These are phyloP conservation scores for Pichia sp. DNA, from an alignment of 1,139 yeast species.

Conservation along the genomic window DNA sequence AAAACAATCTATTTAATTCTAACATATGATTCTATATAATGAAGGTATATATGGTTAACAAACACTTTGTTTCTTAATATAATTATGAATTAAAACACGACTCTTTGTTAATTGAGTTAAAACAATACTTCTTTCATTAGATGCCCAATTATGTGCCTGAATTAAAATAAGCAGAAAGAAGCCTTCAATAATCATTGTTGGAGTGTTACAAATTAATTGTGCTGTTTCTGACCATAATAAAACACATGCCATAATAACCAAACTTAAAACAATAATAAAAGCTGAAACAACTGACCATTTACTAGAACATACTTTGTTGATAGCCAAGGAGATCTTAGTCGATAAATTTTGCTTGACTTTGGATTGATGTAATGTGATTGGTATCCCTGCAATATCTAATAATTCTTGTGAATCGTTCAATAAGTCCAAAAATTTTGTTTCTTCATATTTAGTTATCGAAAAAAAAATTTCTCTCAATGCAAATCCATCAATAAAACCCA, in stretches of 20 bases:
- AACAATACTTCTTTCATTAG: slow-evolving; percentile 11
- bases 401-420: slow-evolving; percentile 66
- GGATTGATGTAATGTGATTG: slow-evolving; percentile 12
- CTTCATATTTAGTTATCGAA: slow-evolving; percentile 29
- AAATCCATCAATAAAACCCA: slow-evolving; percentile 37
- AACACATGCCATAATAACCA: slow-evolving; percentile 29
- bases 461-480: slow-evolving; percentile 34
- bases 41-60: background rate
- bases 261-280: slow-evolving; percentile 23
- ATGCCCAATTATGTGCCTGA: slow-evolving; percentile 31
- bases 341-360: slow-evolving; percentile 17
- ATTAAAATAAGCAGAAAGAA: slow-evolving; percentile 32
- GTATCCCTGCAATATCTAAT: slow-evolving; percentile 54
- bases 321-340: slow-evolving; percentile 24
- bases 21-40: too few species aligned
- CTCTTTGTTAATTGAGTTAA: slow-evolving; percentile 14
- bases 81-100: slow-evolving; percentile 12
- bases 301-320: slow-evolving; percentile 17
- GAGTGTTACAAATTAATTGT: slow-evolving; percentile 34
- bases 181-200: slow-evolving; percentile 37
- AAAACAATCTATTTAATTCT: too few species aligned
- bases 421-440: slow-evolving; percentile 31
- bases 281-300: slow-evolving; percentile 29
- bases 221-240: slow-evolving; percentile 34
- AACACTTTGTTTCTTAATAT: slow-evolving; percentile 7